phyloP scores from a whole-genome alignment of 2,329 filamentous ascomycete species.

The Botrytis fabae region DNA sequence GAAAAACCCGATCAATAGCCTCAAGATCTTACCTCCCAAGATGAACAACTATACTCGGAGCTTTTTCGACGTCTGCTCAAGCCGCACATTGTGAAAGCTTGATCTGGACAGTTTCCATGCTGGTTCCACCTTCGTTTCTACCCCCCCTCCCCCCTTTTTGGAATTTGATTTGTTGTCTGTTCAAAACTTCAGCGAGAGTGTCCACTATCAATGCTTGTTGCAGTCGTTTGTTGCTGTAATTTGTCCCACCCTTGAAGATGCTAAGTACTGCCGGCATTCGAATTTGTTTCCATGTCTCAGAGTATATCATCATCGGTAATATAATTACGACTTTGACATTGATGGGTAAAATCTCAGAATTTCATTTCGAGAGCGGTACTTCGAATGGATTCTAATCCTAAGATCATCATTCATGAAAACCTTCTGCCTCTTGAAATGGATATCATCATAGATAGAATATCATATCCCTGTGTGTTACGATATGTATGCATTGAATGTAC shows the following conservation, averaged over 20 bases:
- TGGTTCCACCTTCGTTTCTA: slow-evolving; percentile 1
- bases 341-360: background rate
- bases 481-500: background rate
- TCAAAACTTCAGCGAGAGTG: background rate
- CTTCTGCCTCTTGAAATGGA: background rate
- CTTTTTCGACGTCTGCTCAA: background rate
- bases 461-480: no score
- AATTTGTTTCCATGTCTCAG: background rate
- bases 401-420: slow-evolving; percentile 1
- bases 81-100: background rate
- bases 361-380: background rate
- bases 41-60: background rate
- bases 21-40: background rate
- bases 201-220: slow-evolving; percentile 6
- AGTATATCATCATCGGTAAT: background rate
- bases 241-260: background rate
- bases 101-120: background rate
- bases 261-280: background rate
- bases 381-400: background rate
- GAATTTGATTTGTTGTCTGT: background rate
- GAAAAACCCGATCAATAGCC: background rate
- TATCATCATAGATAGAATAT: background rate
- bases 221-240: background rate
- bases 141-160: background rate
- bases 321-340: background rate